Evolutionary conservation across 2,329 filamentous ascomycete genomes (phyloP).

Genomic region (Zopfia rhizophila): DNA sequence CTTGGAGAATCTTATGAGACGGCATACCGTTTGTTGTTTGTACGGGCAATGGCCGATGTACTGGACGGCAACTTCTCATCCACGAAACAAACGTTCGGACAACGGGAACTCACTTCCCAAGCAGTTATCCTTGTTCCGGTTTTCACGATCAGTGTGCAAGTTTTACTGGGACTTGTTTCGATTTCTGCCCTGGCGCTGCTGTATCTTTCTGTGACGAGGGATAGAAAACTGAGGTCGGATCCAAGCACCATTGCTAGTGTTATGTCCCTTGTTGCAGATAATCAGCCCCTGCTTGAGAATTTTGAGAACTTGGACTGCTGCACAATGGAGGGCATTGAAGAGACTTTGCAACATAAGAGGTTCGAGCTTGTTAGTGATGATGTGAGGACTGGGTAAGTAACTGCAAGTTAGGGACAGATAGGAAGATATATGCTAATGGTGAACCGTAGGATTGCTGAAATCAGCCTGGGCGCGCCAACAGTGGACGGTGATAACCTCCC

Average conservation of each 20-base stretch:
- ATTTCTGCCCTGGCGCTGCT: constrained; percentile 35
- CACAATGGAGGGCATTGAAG: constrained; percentile 27
- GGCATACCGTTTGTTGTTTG: constrained; percentile 57
- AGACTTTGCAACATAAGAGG: constrained; percentile 21
- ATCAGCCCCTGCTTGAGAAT: constrained; percentile 29
- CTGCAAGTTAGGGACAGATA: neutral
- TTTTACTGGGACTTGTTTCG: constrained; percentile 39
- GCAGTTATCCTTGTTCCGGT: constrained; percentile 51
- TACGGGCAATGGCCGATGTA: constrained; percentile 47
- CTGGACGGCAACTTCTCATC: constrained; percentile 22
- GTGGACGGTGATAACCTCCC: neutral
- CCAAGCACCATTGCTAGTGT: constrained; percentile 50
- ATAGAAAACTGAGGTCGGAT: constrained; percentile 38
- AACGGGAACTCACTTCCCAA: constrained; percentile 31
- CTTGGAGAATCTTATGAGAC: constrained; percentile 50
- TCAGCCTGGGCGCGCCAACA: neutral
- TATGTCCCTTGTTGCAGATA: constrained; percentile 46
- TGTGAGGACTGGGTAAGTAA: constrained; percentile 12
- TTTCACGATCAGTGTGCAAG: constrained; percentile 52
- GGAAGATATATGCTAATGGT: constrained; percentile 3
- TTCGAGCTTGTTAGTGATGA: constrained; percentile 29
- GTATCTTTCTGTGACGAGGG: constrained; percentile 29
- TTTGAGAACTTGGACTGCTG: constrained; percentile 37
- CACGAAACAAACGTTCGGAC: constrained; percentile 24
- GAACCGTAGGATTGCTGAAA: constrained; percentile 6